Evolutionary conservation across 345 rosid genomes (phyloP), one percentile per base, ranked within the genome.

Genomic region (Trapa bicornis): DNA sequence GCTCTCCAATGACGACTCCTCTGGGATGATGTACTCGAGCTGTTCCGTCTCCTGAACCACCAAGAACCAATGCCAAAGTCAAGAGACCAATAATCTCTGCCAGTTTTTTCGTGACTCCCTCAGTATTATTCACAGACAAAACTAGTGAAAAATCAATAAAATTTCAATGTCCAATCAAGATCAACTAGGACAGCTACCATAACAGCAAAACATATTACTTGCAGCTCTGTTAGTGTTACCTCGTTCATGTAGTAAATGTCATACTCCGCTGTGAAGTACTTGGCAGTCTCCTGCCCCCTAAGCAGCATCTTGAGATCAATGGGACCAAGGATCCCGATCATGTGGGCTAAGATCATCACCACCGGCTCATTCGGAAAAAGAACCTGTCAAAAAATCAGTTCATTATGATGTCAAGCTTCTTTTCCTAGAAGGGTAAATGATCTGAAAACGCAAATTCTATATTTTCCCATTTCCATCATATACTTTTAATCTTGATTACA

Each of bases 241-340:
- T 94, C 97, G 22, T 86, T 86, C 61, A 81, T 41, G 42, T 76
- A 76, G 80, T 85, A 87, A 53, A 91, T 81, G 64, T 91, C 97
- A 48, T 80, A 81, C 68, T 89, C 96, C 77, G 86, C 68, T 0
- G 99, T 88, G 79, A 91, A 94, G 81, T 91, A 94, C 77, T 94
- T 91, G 75, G 79, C 67, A 5, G 89, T 82, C 64, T 91, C 96
- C 79, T 87, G 92, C 35, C 96, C 99, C 42, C 61, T 79, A 68
- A 73, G 84, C 78, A 94, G 75, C 97, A 94, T 91, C 62, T 87
- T 91, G 47, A 66, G 74, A 72, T 94, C 95, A 64, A 94, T 72
- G 36, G 95, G 89, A 71, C 97, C 97, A 41, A 94, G 64, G 77
- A 89, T 80, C 68, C 86, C 95, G 2, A 85, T 71, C 77, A 94